Base-by-base conservation (phyloP, 352 stramenopile genomes). In the Phytopythium helicoides region DNA sequence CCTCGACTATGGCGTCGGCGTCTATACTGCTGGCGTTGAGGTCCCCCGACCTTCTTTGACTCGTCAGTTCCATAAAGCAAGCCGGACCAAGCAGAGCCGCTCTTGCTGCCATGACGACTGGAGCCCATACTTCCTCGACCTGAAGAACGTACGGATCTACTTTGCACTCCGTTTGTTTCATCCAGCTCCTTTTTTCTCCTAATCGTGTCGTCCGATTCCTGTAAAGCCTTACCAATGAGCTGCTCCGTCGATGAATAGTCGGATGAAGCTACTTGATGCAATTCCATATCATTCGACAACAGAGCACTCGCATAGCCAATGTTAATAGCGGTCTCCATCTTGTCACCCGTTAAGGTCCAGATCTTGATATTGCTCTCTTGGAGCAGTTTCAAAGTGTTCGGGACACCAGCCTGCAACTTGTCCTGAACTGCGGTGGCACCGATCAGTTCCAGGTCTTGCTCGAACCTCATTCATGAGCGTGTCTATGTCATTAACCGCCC, bases 261-360 rank as follows among this genome's bases (percentile, higher is more conserved):
- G 38, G 80, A 73, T 16, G 73, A 79, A 1, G 52, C 66, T 23
- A 92, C 57, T 50, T 88, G 65, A 44, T 89, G 69, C 6, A 92
- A 67, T 18, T 94, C 73, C 65, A 94, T 98, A 10, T 76, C 59
- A 51, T 87, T 75, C 14, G 73, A 76, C 21, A 97, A 62, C 44
- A 98, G 53, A 16, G 86, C 83, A 49, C 83, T 96, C 15, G 89
- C 86, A 49, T 96, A 97, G n/a, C 86, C 93, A 63, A 98, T 98
- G 54, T 98, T 98, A 40, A 98, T 89, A 19, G 94, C 94, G 15
- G 94, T 98, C 64, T 98, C 93, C 61, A 93, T 81, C 68, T 98
- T 98, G 70, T 98, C 94, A 16, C 92, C 92, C 3, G 94, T 98
- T 22, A 98, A 79, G 22, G 96, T 96, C 89, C 92, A 98, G n/a